Percentiles rank a stretch among this genome's conserved stretches.
These are phyloP conservation scores for Fusarium azukiicola DNA, from an alignment of 2,329 filamentous ascomycete species.

Conservation along the genomic window DNA sequence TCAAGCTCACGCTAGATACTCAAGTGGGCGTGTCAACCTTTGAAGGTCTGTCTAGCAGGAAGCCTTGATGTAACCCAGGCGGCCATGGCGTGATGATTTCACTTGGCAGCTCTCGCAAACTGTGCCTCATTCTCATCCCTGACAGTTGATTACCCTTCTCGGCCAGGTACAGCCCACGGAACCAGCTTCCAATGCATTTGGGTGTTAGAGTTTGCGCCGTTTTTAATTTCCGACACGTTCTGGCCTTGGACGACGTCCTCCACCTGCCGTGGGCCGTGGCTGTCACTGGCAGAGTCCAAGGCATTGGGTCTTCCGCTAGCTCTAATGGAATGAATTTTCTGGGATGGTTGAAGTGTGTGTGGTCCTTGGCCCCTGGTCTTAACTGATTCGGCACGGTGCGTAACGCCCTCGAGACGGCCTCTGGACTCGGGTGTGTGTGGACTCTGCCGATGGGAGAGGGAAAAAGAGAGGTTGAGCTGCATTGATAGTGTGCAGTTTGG, in stretches of 20 bases:
- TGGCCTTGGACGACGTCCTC: neutral
- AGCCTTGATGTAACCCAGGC: constrained; percentile 9
- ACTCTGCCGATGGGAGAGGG: neutral
- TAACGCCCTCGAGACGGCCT: neutral
- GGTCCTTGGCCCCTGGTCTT: neutral
- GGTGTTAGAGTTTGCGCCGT: constrained; percentile 11
- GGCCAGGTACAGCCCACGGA: constrained; percentile 1
- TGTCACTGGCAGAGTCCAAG: neutral
- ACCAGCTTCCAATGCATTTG: neutral
- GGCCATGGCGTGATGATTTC: constrained; percentile 14
- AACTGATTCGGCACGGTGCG: constrained; percentile 13
- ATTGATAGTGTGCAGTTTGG: constrained; percentile 12
- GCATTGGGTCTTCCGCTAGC: neutral
- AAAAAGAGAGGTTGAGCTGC: constrained; percentile 8
- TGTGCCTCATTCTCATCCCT: neutral
- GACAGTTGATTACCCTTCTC: neutral
- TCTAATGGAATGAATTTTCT: neutral
- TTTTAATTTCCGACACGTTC: constrained; percentile 14
- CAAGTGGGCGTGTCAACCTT: neutral
- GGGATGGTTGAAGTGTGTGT: neutral
- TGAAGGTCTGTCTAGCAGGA: neutral
- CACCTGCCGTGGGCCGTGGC: constrained; percentile 12
- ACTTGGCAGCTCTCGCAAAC: neutral
- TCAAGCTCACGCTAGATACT: neutral
- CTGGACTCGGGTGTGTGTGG: constrained; percentile 10